A percentile compares a stretch with the other conserved stretches of the same genome.
phyloP scores from a whole-genome alignment of 1,139 yeast genomes.

The Kodamaea anthophila region DNA sequence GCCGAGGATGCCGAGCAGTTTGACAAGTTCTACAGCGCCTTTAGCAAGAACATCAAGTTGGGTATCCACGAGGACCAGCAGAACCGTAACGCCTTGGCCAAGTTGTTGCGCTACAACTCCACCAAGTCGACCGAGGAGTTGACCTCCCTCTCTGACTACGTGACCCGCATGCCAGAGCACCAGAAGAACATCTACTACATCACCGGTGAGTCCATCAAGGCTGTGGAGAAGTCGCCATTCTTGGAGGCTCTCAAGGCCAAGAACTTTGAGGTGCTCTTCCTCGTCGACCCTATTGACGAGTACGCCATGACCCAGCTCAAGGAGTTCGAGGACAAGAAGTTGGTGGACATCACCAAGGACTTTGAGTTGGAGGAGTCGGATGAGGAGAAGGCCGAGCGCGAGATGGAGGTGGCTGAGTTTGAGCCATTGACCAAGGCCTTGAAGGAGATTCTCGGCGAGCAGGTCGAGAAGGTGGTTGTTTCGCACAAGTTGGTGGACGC shows the following conservation, averaged over 20 bases:
- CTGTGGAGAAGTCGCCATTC: slow-evolving; percentile 99
- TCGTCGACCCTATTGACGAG: slow-evolving; percentile 99
- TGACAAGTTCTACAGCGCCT: slow-evolving; percentile 96
- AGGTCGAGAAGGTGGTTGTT: slow-evolving; percentile 98
- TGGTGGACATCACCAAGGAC: slow-evolving; percentile 98
- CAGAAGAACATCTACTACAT: slow-evolving; percentile 99
- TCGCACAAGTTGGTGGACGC: slow-evolving; percentile 97
- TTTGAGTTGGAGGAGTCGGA: slow-evolving; percentile 98
- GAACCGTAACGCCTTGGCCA: slow-evolving; percentile 93
- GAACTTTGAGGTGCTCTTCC: slow-evolving; percentile 95
- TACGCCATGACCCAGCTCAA: slow-evolving; percentile 98
- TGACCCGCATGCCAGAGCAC: slow-evolving; percentile 99
- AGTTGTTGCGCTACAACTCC: slow-evolving; percentile 94
- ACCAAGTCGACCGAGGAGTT: slow-evolving; percentile 92
- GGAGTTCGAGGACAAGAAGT: slow-evolving; percentile 98
- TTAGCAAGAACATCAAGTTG: slow-evolving; percentile 96
- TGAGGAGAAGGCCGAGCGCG: slow-evolving; percentile 93
- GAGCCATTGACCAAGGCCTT: slow-evolving; percentile 93
- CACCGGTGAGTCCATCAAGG: slow-evolving; percentile 97
- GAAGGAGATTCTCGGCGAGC: slow-evolving; percentile 96
- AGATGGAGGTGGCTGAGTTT: slow-evolving; percentile 84
- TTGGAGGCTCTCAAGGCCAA: slow-evolving; percentile 98
- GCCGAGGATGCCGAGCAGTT: slow-evolving; percentile 99
- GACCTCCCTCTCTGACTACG: slow-evolving; percentile 94
- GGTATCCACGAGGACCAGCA: slow-evolving; percentile 99